Conservation (phyloP, 371 early-diverging fungal species). For the Nematocida ausubeli region DNA sequence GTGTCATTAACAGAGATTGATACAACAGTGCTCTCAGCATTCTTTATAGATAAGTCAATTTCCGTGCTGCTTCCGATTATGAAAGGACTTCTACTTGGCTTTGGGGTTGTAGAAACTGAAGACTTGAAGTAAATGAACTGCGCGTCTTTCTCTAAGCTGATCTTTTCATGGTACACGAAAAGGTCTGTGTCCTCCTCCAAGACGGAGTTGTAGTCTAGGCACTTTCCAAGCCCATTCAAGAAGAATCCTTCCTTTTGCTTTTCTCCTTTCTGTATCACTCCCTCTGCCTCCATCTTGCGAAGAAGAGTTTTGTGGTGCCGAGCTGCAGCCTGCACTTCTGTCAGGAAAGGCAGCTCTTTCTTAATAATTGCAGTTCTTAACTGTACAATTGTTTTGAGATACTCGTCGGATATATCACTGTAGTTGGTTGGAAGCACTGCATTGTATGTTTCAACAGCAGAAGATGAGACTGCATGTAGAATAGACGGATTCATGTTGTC, state of each 20-base stretch:
- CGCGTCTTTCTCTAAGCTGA: background rate
- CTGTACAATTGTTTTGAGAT: conserved; percentile 12
- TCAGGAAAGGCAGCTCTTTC: conserved; percentile 43
- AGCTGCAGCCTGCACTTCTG: conserved; percentile 17
- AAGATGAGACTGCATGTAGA: background rate
- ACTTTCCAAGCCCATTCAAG: background rate
- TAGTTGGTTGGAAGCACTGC: conserved; percentile 5
- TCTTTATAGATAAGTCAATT: background rate
- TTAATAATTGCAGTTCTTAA: conserved; percentile 19
- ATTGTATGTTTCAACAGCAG: conserved; percentile 13
- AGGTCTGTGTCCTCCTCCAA: background rate
- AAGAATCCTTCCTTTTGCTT: conserved; percentile 18
- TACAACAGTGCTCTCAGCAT: conserved; percentile 1
- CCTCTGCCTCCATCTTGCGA: background rate
- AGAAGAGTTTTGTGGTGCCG: background rate
- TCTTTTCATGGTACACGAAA: background rate
- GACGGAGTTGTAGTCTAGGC: background rate
- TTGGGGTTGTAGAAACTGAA: background rate
- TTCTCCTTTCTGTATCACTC: background rate
- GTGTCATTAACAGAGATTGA: conserved; percentile 1
- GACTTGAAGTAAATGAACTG: background rate
- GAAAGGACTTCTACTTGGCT: background rate
- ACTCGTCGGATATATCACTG: background rate
- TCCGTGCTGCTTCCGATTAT: background rate
- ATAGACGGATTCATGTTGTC: background rate